Evolutionary conservation across 139 green algal species (phyloP), one percentile per base, ranked within the genome.

Genomic region (Chlorella sp.): DNA sequence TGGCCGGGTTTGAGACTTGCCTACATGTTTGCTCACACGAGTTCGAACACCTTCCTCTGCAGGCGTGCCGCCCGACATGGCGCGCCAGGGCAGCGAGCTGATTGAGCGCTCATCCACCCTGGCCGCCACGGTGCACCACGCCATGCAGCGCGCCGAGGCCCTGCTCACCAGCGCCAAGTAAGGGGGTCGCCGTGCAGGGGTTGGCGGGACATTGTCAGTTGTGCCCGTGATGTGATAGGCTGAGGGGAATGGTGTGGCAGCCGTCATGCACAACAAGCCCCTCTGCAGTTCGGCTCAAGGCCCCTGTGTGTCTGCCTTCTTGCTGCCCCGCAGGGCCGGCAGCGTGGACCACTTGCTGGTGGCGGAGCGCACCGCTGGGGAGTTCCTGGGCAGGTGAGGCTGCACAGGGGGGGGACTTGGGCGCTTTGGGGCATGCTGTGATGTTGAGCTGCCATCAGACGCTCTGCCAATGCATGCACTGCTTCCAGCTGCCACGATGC

Each of bases 271-370:
- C n/a, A n/a, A n/a, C n/a, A n/a, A n/a, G n/a, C n/a, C n/a, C n/a
- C n/a, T n/a, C n/a, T n/a, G n/a, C n/a, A n/a, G n/a, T n/a, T n/a
- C n/a, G n/a, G n/a, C n/a, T n/a, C 62, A 51, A 68, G 2, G 23
- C 23, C 62, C 18, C n/a, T n/a, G 28, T 26, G 26, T 69, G 63
- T 34, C 38, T 26, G 1, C 25, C 74, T 23, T 32, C 9, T n/a
- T 72, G 30, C 34, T 38, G 12, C 72, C 32, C n/a, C 80, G 81
- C 70, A 86, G 81, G 81, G 75, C 23, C 30, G 81, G 86, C 51
- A 44, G 26, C n/a, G 39, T 90, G 57, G 87, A 88, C 44, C 74
- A 88, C 68, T 51, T 90, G 62, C 72, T 90, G 67, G 65, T 88
- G 30, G 60, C 25, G 3, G 63, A 47, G 13, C 76, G 87, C 55